Evolutionary conservation across 768 basidiomycete genomes (phyloP).

Genomic region (Filobasidium wieringae): DNA sequence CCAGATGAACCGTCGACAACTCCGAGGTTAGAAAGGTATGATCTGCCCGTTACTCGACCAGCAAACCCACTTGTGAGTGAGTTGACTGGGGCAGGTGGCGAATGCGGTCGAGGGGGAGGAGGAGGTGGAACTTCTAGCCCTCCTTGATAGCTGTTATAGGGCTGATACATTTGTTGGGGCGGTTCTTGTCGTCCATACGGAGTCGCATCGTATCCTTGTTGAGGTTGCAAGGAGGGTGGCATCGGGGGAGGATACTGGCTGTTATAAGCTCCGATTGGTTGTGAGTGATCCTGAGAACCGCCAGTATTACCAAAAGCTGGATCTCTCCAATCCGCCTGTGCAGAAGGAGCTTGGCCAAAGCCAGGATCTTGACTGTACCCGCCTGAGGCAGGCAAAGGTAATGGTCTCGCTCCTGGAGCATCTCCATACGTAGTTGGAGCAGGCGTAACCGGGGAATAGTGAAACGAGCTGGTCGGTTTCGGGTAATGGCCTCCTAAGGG

Average conservation of each 20-base stretch:
- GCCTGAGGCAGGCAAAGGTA: neutral
- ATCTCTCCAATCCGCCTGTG: neutral
- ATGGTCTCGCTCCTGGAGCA: neutral
- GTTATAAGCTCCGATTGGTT: neutral
- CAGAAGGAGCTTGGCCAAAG: neutral
- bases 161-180: neutral
- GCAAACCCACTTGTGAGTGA: neutral
- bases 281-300: no score
- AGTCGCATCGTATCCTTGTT: neutral
- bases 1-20: neutral
- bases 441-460: neutral
- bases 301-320: no score
- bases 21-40: neutral
- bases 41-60: neutral
- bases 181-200: neutral
- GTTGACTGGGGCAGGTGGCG: neutral
- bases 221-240: neutral
- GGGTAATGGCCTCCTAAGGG: neutral
- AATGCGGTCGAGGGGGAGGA: neutral
- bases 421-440: neutral
- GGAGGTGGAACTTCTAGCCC: neutral
- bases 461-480: neutral
- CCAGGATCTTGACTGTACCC: neutral
- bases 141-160: neutral
- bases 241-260: neutral